Percentiles rank a stretch among this genome's conserved stretches.
Conservation (phyloP, 129 eudicot species). For the Rutidosis leptorrhynchoides region DNA sequence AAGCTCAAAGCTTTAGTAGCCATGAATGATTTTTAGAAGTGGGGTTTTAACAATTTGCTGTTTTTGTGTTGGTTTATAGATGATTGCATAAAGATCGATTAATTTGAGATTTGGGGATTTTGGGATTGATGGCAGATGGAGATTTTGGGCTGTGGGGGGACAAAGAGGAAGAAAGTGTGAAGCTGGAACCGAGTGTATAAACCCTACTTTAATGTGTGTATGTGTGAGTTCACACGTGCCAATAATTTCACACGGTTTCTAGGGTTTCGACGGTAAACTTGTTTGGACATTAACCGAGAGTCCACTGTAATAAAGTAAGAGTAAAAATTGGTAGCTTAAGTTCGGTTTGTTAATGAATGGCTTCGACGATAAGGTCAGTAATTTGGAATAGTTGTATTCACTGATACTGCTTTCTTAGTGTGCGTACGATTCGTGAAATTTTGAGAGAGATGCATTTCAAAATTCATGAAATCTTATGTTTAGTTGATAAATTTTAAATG, state of each 20-base stretch:
- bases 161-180: constrained; percentile 29
- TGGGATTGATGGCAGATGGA: background rate
- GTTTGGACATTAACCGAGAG: background rate
- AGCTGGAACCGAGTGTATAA: constrained; percentile 26
- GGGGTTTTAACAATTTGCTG: background rate
- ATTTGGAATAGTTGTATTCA: too few relatives aligned
- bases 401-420: too few relatives aligned
- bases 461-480: too few relatives aligned
- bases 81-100: constrained; percentile 2
- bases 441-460: too few relatives aligned
- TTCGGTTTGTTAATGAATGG: too few relatives aligned
- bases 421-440: too few relatives aligned
- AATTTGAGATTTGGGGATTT: constrained; percentile 7
- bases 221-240: constrained; percentile 23
- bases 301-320: too few relatives aligned
- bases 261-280: constrained; percentile 23
- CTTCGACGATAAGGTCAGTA: too few relatives aligned
- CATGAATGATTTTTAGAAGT: constrained; percentile 18
- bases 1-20: constrained; percentile 10
- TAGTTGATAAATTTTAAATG: too few relatives aligned
- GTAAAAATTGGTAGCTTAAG: too few relatives aligned
- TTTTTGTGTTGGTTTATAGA: background rate
- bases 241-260: constrained; percentile 20
- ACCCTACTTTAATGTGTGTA: constrained; percentile 30
- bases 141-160: background rate